phyloP scores from a whole-genome alignment of 2,329 filamentous ascomycete genomes.

The Alternaria consortialis region DNA sequence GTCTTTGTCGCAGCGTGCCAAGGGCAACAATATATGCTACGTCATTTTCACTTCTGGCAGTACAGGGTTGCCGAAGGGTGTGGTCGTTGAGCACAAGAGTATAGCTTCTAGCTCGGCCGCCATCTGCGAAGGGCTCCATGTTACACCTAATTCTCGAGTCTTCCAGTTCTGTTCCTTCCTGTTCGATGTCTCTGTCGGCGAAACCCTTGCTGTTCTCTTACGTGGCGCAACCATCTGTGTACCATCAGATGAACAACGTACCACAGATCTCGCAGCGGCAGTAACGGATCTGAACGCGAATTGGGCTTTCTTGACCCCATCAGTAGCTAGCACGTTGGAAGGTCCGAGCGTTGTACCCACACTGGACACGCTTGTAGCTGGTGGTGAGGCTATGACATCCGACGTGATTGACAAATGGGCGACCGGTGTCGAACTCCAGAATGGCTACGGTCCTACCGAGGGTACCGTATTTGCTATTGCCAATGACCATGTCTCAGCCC shows the following conservation, averaged over 20 bases:
- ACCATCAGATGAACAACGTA: slow-evolving; percentile 52
- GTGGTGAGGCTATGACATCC: slow-evolving; percentile 38
- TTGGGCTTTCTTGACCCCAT: slow-evolving; percentile 49
- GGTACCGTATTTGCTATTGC: slow-evolving; percentile 37
- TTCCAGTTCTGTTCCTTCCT: slow-evolving; percentile 49
- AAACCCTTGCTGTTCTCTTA: slow-evolving; percentile 45
- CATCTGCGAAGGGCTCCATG: slow-evolving; percentile 38
- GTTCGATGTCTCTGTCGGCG: slow-evolving; percentile 48
- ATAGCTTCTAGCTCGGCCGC: slow-evolving; percentile 41
- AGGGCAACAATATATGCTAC: slow-evolving; percentile 36
- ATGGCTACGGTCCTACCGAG: slow-evolving; percentile 45
- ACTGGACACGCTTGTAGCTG: slow-evolving; percentile 50
- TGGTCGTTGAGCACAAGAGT: slow-evolving; percentile 42
- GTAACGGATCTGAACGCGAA: slow-evolving; percentile 39
- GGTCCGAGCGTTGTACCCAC: slow-evolving; percentile 46
- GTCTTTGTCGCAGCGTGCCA: slow-evolving; percentile 24
- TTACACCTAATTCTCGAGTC: slow-evolving; percentile 40
- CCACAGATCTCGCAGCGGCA: slow-evolving; percentile 54
- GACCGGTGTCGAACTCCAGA: slow-evolving; percentile 34
- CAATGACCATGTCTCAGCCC: slow-evolving; percentile 33
- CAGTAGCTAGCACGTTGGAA: slow-evolving; percentile 47
- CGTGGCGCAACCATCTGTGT: slow-evolving; percentile 47
- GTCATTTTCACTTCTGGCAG: slow-evolving; percentile 47
- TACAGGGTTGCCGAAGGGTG: slow-evolving; percentile 46
- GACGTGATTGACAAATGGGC: slow-evolving; percentile 41